Evolutionary conservation across 106 monocot species (phyloP).

Genomic region (Xerophyta viscosa): DNA sequence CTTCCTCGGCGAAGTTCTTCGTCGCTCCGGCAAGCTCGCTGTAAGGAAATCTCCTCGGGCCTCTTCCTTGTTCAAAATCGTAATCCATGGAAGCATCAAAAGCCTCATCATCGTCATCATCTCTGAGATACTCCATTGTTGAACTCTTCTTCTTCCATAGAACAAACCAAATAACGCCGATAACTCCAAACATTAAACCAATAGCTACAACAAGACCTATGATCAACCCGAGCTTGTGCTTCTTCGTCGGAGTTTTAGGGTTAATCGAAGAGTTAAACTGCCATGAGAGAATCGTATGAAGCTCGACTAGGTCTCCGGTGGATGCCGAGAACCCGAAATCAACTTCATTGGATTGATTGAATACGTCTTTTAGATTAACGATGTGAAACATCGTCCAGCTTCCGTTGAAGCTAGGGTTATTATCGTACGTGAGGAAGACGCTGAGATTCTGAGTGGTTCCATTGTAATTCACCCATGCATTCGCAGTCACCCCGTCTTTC

Average conservation of each 20-base stretch:
- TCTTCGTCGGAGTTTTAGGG: conserved; percentile 2
- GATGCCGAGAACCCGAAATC: conserved; percentile 62
- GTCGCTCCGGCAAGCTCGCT: conserved; percentile 32
- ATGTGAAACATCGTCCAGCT: not conserved
- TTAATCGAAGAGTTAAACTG: conserved; percentile 36
- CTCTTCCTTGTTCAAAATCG: conserved; percentile 34
- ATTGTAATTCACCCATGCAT: conserved; percentile 2
- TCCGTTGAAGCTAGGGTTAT: conserved; percentile 1
- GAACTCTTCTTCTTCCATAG: conserved; percentile 7
- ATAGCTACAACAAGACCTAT: not conserved
- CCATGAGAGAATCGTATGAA: conserved; percentile 54
- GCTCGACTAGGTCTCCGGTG: conserved; percentile 30
- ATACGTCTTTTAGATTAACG: not conserved
- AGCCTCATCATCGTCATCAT: not conserved
- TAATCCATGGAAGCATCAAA: conserved; percentile 12
- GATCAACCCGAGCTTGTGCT: not conserved
- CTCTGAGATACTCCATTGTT: too few relatives aligned
- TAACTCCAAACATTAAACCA: not conserved
- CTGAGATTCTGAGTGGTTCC: not conserved
- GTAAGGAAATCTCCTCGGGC: conserved; percentile 31
- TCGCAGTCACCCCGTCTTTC: conserved; percentile 7
- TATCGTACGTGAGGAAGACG: not conserved
- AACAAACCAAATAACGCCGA: not conserved
- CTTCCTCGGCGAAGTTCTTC: conserved; percentile 32
- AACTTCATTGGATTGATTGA: conserved; percentile 29